Base-by-base conservation (phyloP, 75 land plant species). In the Gnetum montanum region DNA sequence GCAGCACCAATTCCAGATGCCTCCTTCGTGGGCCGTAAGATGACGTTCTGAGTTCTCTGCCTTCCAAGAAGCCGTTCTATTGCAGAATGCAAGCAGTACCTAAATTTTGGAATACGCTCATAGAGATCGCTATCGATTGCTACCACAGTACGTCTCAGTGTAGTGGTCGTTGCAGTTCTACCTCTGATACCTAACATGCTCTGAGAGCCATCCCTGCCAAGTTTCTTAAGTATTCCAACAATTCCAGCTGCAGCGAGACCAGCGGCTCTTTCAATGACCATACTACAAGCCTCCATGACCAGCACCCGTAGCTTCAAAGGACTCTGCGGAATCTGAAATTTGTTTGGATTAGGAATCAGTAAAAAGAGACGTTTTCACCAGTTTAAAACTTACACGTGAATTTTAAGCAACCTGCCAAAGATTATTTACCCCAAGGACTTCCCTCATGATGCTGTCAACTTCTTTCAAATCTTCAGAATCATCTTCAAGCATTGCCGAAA, bases 1-100 rank as follows among this genome's bases (percentile, higher is more conserved):
- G 90, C 90, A 60, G 86, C 90, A 35, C 96, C 96, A 49, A 85
- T 67, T 13, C 96, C 96, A n/a, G 96, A 82, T 19, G 84, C 96
- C 48, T 85, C 96, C 54, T 79, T 79, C 6, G 63, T 69, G 0
- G 67, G 71, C 66, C 61, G 63, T 12, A 90, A 59, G 49, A 63
- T 23, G 7, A 90, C 79, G 70, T 79, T 28, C 30, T 60, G 68
- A 2, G 96, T 67, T 19, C 65, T 65, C 6, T 85, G 90, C 59
- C 83, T 81, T 26, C 96, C 96, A 23, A 90, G 54, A 5, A 90
- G 76, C 35, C 85, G 83, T 10, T 34, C 61, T 47, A 85, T 52
- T 2, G 96, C 86, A 41, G 71, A 75, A 29, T 75, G 58, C 66
- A 90, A 25, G 58, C 82, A 85, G 12, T 73, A 74, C 25, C 75